Base-by-base conservation (phyloP, 2,329 filamentous ascomycete genomes). In the Karstenula rhodostoma region DNA sequence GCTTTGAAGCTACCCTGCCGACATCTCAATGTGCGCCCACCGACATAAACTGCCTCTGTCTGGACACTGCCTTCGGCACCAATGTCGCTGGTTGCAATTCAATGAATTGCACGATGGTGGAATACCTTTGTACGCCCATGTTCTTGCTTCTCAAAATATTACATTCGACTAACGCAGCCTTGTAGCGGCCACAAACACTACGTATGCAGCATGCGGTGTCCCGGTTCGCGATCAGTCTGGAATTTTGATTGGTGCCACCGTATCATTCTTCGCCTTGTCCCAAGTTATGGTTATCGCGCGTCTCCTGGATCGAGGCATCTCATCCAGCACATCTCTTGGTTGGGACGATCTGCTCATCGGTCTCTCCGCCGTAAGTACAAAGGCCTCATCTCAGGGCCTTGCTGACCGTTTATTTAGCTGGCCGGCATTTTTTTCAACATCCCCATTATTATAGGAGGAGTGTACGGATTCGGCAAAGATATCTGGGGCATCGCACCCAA, bases 321-420 rank as follows among this genome's bases (percentile, higher is more conserved):
- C 72, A 43, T 58, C 62, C 27, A 55, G 68, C 10, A 64, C 67
- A 35, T 57, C 67, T 42, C 63, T 74, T 13, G 72, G 72, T n/a
- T 71, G 65, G 69, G 71, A 75, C 54, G 72, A 75, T 37, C 57
- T 71, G n/a, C 58, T 74, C 54, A 72, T 73, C 44, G 71, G 67
- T 17, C 58, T 73, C 10, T 64, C 72, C n/a, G n/a, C n/a, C n/a
- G n/a, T n/a, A n/a, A n/a, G n/a, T n/a, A n/a, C n/a, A n/a, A n/a
- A n/a, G n/a, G n/a, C n/a, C n/a, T n/a, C n/a, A n/a, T n/a, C n/a
- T n/a, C n/a, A n/a, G n/a, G n/a, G n/a, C n/a, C n/a, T n/a, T n/a
- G n/a, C n/a, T n/a, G n/a, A n/a, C n/a, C n/a, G n/a, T n/a, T n/a
- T n/a, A n/a, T n/a, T n/a, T n/a, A n/a, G n/a, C n/a, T n/a, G n/a